These are phyloP conservation scores for Fusarium decemcellulare DNA, from an alignment of 2,329 filamentous ascomycete genomes.

Conservation along the genomic window DNA sequence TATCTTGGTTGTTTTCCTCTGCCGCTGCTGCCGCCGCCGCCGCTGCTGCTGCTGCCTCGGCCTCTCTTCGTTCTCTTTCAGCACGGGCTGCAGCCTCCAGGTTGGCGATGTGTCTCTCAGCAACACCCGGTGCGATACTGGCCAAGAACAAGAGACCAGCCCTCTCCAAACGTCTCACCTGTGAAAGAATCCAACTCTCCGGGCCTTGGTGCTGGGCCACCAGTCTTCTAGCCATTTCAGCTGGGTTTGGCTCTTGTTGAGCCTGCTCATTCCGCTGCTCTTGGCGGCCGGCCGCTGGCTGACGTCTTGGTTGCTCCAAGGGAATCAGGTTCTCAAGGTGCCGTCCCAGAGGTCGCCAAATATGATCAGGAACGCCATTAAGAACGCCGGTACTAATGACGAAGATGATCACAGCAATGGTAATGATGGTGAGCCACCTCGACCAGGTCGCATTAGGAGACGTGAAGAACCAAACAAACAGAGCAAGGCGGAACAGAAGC, in stretches of 20 bases:
- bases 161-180: slow-evolving; percentile 69
- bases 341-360: slow-evolving; percentile 69
- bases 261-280: slow-evolving; percentile 41
- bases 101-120: slow-evolving; percentile 74
- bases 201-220: slow-evolving; percentile 56
- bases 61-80: slow-evolving; percentile 61
- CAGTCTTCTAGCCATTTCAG: slow-evolving; percentile 67
- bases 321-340: slow-evolving; percentile 74
- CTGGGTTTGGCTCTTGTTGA: slow-evolving; percentile 59
- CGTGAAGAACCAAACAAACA: slow-evolving; percentile 77
- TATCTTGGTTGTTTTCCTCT: slow-evolving; percentile 41
- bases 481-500: slow-evolving; percentile 69
- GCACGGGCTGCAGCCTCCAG: slow-evolving; percentile 66
- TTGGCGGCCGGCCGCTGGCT: slow-evolving; percentile 38
- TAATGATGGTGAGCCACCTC: slow-evolving; percentile 69
- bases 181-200: slow-evolving; percentile 52
- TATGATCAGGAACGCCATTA: slow-evolving; percentile 67
- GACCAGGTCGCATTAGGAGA: slow-evolving; percentile 70
- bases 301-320: slow-evolving; percentile 57
- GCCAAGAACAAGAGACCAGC: slow-evolving; percentile 75
- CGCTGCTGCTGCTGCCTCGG: slow-evolving; percentile 52
- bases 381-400: slow-evolving; percentile 72
- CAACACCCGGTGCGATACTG: slow-evolving; percentile 76
- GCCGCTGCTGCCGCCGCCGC: slow-evolving; percentile 37
- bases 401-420: slow-evolving; percentile 69